phyloP scores from a whole-genome alignment of 805 yeast species.

The Yarrowia sp. region DNA sequence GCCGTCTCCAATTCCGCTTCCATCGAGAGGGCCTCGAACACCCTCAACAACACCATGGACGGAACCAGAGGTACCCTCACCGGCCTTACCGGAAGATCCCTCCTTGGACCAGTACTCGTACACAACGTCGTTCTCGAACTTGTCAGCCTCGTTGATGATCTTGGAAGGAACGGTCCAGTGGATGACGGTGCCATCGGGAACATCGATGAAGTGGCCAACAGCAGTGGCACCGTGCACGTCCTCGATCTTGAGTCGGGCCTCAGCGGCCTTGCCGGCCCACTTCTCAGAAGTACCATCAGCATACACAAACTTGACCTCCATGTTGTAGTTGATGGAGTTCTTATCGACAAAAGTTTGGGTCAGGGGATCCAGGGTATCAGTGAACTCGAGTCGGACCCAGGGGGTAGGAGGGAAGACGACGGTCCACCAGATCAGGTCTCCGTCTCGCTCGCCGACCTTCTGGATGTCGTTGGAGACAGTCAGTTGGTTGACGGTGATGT shows the following conservation, averaged over 20 bases:
- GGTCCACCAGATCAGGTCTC: constrained; percentile 12
- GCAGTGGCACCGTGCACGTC: neutral
- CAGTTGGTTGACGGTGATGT: neutral
- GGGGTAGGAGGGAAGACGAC: constrained; percentile 1
- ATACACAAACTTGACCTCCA: neutral
- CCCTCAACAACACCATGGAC: neutral
- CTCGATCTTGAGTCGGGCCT: neutral
- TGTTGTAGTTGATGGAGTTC: neutral
- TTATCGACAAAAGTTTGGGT: neutral
- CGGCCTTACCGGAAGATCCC: neutral
- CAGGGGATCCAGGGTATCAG: neutral
- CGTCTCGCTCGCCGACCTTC: neutral
- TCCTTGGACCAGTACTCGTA: neutral
- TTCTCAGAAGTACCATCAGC: too few relatives aligned
- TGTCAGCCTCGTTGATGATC: neutral
- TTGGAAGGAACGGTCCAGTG: neutral
- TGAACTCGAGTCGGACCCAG: constrained; percentile 20
- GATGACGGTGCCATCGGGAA: neutral
- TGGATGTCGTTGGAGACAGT: neutral
- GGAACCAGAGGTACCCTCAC: neutral
- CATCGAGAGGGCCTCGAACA: neutral
- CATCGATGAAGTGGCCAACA: neutral
- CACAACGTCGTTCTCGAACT: neutral
- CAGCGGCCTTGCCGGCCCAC: neutral
- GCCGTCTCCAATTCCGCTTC: neutral